phyloP scores from a whole-genome alignment of 2,329 filamentous ascomycete species.

The Ceratocystis huliohia region DNA sequence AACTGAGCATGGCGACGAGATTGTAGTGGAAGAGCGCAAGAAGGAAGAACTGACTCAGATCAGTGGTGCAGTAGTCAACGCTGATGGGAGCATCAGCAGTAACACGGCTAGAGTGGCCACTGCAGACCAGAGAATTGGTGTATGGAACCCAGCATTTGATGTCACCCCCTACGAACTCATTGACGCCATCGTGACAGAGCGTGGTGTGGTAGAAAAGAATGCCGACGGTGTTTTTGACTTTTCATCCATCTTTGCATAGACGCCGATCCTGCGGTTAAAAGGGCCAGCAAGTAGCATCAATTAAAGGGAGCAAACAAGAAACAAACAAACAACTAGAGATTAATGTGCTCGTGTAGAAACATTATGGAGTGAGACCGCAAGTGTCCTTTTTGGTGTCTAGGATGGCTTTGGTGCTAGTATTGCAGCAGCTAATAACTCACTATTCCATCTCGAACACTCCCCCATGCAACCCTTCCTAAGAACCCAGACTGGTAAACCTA shows the following conservation, averaged over 20 bases:
- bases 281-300: too few relatives aligned
- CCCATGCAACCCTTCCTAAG: not conserved
- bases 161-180: constrained; percentile 82
- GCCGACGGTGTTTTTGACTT: constrained; percentile 53
- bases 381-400: too few relatives aligned
- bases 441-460: too few relatives aligned
- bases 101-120: constrained; percentile 59
- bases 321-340: too few relatives aligned
- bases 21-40: constrained; percentile 82
- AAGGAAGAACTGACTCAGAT: constrained; percentile 72
- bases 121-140: constrained; percentile 62
- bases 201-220: constrained; percentile 71
- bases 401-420: too few relatives aligned
- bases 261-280: too few relatives aligned
- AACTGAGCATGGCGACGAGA: constrained; percentile 63
- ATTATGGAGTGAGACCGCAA: too few relatives aligned
- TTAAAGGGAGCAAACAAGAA: too few relatives aligned
- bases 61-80: constrained; percentile 57
- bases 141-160: constrained; percentile 97
- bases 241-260: constrained; percentile 9
- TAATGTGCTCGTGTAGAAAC: too few relatives aligned
- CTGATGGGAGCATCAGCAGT: constrained; percentile 51
- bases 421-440: not conserved
- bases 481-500: not conserved
- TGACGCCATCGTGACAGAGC: constrained; percentile 88